Base-by-base conservation (phyloP, 2,329 filamentous ascomycete genomes). In the Pseudogymnoascus sp. region DNA sequence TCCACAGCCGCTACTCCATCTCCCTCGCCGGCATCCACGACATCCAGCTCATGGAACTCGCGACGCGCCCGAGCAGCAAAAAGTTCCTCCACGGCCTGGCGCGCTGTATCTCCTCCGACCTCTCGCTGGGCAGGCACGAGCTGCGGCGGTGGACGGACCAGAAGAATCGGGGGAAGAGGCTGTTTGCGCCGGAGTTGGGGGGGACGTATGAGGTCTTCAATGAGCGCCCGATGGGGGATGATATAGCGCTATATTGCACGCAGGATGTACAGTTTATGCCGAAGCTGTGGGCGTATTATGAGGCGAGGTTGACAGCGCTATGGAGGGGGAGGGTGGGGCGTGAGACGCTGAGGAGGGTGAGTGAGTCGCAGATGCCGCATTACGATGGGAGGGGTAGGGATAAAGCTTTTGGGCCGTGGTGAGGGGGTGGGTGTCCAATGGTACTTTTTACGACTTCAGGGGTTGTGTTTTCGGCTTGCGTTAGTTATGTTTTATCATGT, bases 21-120 rank as follows among this genome's bases (percentile, higher is more conserved):
- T 25, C 62, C 0, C 66, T 86, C 0, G 63, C 65, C 0, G 77
- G 80, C 0, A 67, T 85, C 10, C 64, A 78, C 2, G 82, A 86
- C 65, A 61, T 86, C 0, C 82, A 87, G 67, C 73, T 86, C 1
- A 80, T 86, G 76, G 81, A 86, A 67, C 67, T 79, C 3, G 81
- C 77, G 0, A 68, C 69, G 0, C 69, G 77, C 5, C 12, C 35
- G n/a, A 0, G 13, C 13, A 13, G 37, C 0, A 73, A 65, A 39
- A 62, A 60, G 13, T 71, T 61, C 58, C 58, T 80, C 1, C 66
- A 63, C n/a, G 75, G 77, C 0, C 68, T 81, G 1, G 69, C 67
- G 1, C 75, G 70, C 59, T 80, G 77, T 60, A 74, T 78, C 25
- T 60, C 65, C 42, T 5, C 3, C 7, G 25, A 29, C n/a, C 27